These are phyloP conservation scores for Cytospora leucostoma DNA, from an alignment of 2,329 filamentous ascomycete genomes.

Conservation along the genomic window DNA sequence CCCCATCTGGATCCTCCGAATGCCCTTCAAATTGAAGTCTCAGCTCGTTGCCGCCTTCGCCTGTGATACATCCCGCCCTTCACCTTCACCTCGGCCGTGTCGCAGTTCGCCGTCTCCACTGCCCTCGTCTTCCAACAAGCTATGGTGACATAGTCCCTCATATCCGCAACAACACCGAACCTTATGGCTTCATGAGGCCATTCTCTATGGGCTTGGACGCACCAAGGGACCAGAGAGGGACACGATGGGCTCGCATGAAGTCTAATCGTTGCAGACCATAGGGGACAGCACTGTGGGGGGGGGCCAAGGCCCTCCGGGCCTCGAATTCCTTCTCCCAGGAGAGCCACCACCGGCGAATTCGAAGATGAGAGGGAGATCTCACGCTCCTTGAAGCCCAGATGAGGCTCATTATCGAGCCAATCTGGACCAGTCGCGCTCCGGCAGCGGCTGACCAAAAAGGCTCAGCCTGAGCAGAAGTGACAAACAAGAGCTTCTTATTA, in stretches of 20 bases:
- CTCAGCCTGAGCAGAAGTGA: background rate
- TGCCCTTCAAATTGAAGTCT: constrained; percentile 27
- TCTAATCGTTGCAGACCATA: background rate
- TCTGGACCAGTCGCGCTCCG: background rate
- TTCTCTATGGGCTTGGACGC: constrained; percentile 25
- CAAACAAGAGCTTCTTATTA: background rate
- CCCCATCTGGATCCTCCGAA: constrained; percentile 29
- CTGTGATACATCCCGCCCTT: too few relatives aligned
- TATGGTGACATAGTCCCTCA: constrained; percentile 30
- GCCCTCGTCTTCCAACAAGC: constrained; percentile 29
- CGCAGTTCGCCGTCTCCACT: constrained; percentile 27
- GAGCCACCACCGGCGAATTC: background rate
- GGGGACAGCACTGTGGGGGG: background rate
- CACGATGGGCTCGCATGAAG: background rate
- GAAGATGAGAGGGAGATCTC: background rate
- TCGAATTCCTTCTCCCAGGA: background rate
- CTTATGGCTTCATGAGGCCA: constrained; percentile 31
- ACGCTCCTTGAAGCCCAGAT: background rate
- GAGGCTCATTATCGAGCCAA: background rate
- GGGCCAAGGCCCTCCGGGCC: background rate
- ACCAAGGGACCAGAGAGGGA: background rate
- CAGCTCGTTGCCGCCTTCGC: constrained; percentile 30
- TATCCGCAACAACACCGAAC: constrained; percentile 32
- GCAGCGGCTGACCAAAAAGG: background rate
- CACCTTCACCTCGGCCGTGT: too few relatives aligned